A percentile compares a stretch with the other conserved stretches of the same genome.
Conservation (phyloP, 495 filamentous ascomycete genomes). For the Podospora fimiseda region DNA sequence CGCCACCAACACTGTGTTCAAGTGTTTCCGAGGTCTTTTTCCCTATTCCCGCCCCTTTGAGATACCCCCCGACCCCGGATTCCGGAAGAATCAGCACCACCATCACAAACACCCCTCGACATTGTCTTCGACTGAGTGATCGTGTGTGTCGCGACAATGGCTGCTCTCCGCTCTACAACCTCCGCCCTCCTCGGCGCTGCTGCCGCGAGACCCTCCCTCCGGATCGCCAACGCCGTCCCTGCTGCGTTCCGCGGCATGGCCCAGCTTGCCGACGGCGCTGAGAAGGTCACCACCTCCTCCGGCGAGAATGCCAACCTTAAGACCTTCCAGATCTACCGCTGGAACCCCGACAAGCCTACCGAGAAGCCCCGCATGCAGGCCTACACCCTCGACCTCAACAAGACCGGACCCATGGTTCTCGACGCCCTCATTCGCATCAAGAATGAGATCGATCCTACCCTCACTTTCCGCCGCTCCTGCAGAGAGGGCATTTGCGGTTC, state of each 20-base stretch:
- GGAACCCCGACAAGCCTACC: slow-evolving; percentile 86
- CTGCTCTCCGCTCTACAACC: slow-evolving; percentile 64
- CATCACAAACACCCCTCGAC: too few relatives aligned
- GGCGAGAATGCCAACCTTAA: slow-evolving; percentile 57
- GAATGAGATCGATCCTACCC: slow-evolving; percentile 95
- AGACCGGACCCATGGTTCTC: slow-evolving; percentile 97
- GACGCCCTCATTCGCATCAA: slow-evolving; percentile 96
- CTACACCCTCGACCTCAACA: slow-evolving; percentile 91
- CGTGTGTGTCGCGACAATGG: slow-evolving; percentile 49
- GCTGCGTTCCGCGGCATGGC: slow-evolving; percentile 38
- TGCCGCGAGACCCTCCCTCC: slow-evolving; percentile 43
- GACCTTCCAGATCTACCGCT: slow-evolving; percentile 98
- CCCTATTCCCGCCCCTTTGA: slow-evolving; percentile 5
- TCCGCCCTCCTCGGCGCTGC: slow-evolving; percentile 56
- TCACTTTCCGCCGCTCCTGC: slow-evolving; percentile 93
- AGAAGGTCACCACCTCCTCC: slow-evolving; percentile 29
- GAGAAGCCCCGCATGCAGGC: slow-evolving; percentile 92
- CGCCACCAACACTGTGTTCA: slow-evolving; percentile 18
- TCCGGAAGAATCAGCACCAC: too few relatives aligned
- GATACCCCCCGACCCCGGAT: too few relatives aligned
- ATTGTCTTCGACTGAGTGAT: too few relatives aligned
- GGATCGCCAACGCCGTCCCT: slow-evolving; percentile 25
- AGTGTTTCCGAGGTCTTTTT: slow-evolving; percentile 17
- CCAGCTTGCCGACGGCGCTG: slow-evolving; percentile 41
- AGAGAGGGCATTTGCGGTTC: slow-evolving; percentile 96